Conservation (phyloP, 495 filamentous ascomycete genomes). For the Pyrenula aspistea region DNA sequence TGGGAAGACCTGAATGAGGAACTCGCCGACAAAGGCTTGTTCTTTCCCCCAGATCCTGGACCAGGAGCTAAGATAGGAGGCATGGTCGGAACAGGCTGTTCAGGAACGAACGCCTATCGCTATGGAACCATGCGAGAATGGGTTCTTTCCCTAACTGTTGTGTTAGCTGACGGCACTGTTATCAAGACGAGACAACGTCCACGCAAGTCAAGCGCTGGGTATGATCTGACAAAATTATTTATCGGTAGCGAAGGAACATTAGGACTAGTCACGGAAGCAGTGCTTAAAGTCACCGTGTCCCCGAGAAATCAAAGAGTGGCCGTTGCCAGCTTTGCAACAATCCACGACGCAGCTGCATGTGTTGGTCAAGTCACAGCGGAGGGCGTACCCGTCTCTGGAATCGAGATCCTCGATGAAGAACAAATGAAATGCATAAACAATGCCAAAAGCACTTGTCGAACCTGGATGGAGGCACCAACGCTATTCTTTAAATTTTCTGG, state of each 20-base stretch:
- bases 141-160: constrained; percentile 51
- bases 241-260: constrained; percentile 56
- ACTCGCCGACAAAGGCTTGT: constrained; percentile 40
- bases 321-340: constrained; percentile 45
- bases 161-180: constrained; percentile 52
- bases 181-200: constrained; percentile 56
- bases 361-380: constrained; percentile 48
- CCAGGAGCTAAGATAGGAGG: constrained; percentile 58
- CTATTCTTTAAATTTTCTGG: constrained; percentile 57
- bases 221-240: constrained; percentile 51
- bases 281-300: constrained; percentile 48
- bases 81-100: constrained; percentile 57
- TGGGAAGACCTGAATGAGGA: constrained; percentile 53
- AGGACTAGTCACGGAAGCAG: constrained; percentile 53
- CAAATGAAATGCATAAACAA: constrained; percentile 57
- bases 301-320: constrained; percentile 50
- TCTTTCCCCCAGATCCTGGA: constrained; percentile 57
- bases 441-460: constrained; percentile 36
- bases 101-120: constrained; percentile 55
- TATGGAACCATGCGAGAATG: constrained; percentile 62
- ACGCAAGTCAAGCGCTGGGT: constrained; percentile 53
- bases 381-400: constrained; percentile 48
- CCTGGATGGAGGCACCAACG: constrained; percentile 50
- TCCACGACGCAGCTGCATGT: constrained; percentile 44
- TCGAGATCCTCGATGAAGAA: constrained; percentile 54